Conservation (phyloP, 208 protist species). For the Leishmania major region DNA sequence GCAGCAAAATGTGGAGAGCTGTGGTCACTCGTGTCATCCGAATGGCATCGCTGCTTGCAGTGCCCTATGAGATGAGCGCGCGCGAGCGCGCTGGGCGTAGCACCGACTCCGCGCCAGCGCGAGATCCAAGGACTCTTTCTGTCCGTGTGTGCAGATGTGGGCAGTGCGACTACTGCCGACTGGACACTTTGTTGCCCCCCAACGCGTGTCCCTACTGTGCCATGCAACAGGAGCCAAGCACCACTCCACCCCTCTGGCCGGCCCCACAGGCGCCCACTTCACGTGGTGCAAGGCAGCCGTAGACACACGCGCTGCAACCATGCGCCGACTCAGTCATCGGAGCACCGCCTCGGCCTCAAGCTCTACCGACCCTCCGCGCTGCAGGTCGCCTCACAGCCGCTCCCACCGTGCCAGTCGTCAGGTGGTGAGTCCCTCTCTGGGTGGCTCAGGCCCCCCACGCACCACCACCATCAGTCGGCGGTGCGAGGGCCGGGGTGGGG, state of each 20-base stretch:
- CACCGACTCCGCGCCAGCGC: not conserved
- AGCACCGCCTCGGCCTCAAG: not conserved
- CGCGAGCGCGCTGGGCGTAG: not conserved
- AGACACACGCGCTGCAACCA: not conserved
- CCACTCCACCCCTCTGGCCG: not conserved
- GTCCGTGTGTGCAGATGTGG: not conserved
- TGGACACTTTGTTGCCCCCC: not conserved
- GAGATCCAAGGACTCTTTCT: not conserved
- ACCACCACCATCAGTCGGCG: not conserved
- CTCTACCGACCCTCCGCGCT: not conserved
- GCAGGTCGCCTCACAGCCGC: not conserved
- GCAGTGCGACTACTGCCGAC: not conserved
- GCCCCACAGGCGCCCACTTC: not conserved
- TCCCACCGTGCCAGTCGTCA: not conserved
- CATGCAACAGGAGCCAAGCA: not conserved
- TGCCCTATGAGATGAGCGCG: not conserved
- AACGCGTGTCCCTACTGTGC: not conserved
- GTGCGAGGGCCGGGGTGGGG: not conserved
- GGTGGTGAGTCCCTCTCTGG: not conserved
- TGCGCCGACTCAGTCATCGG: not conserved
- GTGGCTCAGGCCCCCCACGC: no score
- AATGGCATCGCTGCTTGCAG: not conserved
- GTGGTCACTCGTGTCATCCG: not conserved
- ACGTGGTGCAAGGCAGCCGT: not conserved
- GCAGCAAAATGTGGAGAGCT: not conserved